Base-by-base conservation (phyloP, 305 asterid genomes). In the Fraxinus paxiana region DNA sequence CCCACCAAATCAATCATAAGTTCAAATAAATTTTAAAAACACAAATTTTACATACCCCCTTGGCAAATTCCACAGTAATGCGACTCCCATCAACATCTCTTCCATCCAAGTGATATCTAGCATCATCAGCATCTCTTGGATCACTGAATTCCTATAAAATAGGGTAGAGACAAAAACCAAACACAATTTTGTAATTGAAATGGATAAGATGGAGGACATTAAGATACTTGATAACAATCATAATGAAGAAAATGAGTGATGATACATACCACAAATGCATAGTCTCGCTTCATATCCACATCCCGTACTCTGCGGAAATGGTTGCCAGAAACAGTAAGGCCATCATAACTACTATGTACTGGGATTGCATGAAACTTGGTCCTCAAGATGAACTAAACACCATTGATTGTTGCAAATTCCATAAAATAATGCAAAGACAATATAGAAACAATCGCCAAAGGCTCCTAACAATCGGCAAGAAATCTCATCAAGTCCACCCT, bases 231-330 rank as follows among this genome's bases (percentile, higher is more conserved):
- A 7, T 22, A 65, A 38, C 10, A 13, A 38, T 41, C 1, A 34
- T 5, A 34, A 65, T 67, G 2, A 33, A 56, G 15, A 7, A 18
- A 63, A 9, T 22, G 76, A 80, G 87, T 54, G 73, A 83, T 0
- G 74, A 63, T 80, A 86, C 99, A 83, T 92, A 96, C 99, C 81
- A 96, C 97, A 77, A 96, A 96, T 88, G 99, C 98, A 83, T 92
- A 94, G 90, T 94, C 99, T 84, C 93, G 94, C 94, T 94, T 96
- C 98, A 96, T 92, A 88, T 96, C 98, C 97, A 96, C 99, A 84
- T 94, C 97, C 18, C 99, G 97, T 87, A 96, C 97, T 96, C 99
- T 96, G 99, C 97, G 97, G 92, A 92, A 95, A 95, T 87, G 90
- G 91, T 91, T 92, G 88, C 99, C 98, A 93, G 90, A 96, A 96